phyloP scores from a whole-genome alignment of 2,329 filamentous ascomycete genomes.

The Claviceps paspali region DNA sequence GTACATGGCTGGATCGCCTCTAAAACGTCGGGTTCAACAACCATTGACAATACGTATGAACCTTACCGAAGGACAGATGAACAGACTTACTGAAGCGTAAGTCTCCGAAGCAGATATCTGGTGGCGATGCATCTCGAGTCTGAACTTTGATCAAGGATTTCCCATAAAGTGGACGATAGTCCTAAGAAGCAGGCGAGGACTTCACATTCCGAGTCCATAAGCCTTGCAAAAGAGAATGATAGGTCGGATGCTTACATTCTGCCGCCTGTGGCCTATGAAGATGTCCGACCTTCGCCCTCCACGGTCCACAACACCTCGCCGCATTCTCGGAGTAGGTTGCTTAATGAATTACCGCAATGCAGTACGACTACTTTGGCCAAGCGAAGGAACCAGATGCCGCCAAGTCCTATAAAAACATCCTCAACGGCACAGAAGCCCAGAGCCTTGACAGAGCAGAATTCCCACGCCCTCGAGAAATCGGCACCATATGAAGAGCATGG shows the following conservation, averaged over 20 bases:
- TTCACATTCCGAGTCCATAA: not conserved
- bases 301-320: not conserved
- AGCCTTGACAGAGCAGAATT: not conserved
- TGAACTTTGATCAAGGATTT: slow-evolving; percentile 15
- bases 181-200: slow-evolving; percentile 10
- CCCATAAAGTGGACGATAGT: slow-evolving; percentile 15
- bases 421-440: slow-evolving; percentile 6
- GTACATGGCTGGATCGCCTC: slow-evolving; percentile 15
- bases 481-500: not conserved
- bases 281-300: not conserved
- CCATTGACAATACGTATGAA: slow-evolving; percentile 32
- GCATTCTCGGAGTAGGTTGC: not conserved
- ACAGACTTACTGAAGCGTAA: slow-evolving; percentile 31
- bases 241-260: slow-evolving; percentile 1
- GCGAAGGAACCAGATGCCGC: slow-evolving; percentile 2
- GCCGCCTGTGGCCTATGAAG: not conserved
- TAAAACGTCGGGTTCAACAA: slow-evolving; percentile 18
- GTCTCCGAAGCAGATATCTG: slow-evolving; percentile 7
- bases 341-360: not conserved
- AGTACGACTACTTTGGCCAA: slow-evolving; percentile 1
- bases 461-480: not conserved
- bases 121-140: not conserved
- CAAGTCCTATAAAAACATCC: slow-evolving; percentile 1
- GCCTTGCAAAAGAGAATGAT: not conserved
- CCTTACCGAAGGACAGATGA: slow-evolving; percentile 32